phyloP scores from a whole-genome alignment of 495 filamentous ascomycete species.

The Letharia lupina region DNA sequence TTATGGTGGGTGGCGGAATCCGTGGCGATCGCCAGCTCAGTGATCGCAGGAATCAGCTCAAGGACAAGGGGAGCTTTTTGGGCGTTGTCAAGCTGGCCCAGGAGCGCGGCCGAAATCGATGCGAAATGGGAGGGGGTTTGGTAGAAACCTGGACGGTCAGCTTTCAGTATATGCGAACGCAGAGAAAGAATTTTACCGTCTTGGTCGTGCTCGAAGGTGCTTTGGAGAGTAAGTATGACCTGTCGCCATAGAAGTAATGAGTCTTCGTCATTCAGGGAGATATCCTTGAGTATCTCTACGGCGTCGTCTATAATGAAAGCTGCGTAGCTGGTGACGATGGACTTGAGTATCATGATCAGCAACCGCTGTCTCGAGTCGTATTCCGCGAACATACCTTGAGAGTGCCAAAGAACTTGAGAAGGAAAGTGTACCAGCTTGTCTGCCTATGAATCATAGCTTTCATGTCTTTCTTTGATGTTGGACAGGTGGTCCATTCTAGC shows the following conservation, averaged over 20 bases:
- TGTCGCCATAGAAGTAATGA: conserved; percentile 51
- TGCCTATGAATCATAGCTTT: conserved; percentile 47
- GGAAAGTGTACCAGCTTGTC: conserved; percentile 69
- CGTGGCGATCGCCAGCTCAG: conserved; percentile 65
- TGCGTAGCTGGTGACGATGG: conserved; percentile 85
- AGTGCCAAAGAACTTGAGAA: conserved; percentile 65
- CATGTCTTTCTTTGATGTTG: conserved; percentile 51
- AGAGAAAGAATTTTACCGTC: conserved; percentile 39
- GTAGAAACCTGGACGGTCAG: conserved; percentile 57
- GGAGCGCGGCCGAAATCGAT: conserved; percentile 57
- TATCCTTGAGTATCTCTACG: conserved; percentile 50
- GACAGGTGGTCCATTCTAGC: conserved; percentile 63
- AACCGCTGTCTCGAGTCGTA: neutral
- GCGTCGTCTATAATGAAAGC: conserved; percentile 73
- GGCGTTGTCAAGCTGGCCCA: conserved; percentile 56
- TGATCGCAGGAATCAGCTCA: conserved; percentile 50
- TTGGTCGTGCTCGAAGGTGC: conserved; percentile 73
- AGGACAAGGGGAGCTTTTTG: conserved; percentile 38
- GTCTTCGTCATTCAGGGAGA: conserved; percentile 41
- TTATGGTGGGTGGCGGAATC: conserved; percentile 84
- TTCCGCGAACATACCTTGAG: conserved; percentile 51
- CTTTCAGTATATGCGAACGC: conserved; percentile 5
- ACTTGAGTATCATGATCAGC: conserved; percentile 35
- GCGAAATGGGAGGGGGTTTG: conserved; percentile 79
- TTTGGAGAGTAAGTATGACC: conserved; percentile 58